Evolutionary conservation across 495 filamentous ascomycete genomes (phyloP).

Genomic region (Clohesyomyces aquaticus): DNA sequence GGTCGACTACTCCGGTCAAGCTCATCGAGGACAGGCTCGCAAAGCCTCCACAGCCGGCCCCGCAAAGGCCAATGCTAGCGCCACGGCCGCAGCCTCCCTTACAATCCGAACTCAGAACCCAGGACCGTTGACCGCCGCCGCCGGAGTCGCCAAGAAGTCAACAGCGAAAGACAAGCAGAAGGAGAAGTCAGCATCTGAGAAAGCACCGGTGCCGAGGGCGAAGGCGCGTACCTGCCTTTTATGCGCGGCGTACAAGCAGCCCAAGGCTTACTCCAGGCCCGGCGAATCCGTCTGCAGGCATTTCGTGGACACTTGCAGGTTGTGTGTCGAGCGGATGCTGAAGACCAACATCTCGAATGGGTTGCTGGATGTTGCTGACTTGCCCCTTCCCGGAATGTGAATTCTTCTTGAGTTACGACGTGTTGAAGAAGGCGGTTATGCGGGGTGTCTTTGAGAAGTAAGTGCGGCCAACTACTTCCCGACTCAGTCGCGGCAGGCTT

Average conservation of each 20-base stretch:
- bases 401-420: neutral
- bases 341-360: neutral
- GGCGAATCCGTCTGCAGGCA: constrained; percentile 6
- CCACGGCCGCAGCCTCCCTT: too few relatives aligned
- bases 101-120: neutral
- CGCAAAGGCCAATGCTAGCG: too few relatives aligned
- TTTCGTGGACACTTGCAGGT: constrained; percentile 12
- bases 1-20: neutral
- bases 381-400: neutral
- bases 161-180: neutral
- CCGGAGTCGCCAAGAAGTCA: neutral
- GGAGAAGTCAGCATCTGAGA: too few relatives aligned
- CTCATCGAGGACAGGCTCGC: neutral
- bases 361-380: neutral
- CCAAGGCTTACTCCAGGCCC: neutral
- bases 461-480: neutral
- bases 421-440: neutral
- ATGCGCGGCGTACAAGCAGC: neutral
- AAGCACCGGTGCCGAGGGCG: neutral
- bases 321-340: constrained; percentile 1
- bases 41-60: too few relatives aligned
- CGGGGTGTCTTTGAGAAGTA: constrained; percentile 10
- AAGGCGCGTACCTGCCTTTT: neutral
- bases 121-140: neutral
- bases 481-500: too few relatives aligned